Conservation (phyloP, 2,329 filamentous ascomycete genomes). For the Hymenoscyphus occultus region DNA sequence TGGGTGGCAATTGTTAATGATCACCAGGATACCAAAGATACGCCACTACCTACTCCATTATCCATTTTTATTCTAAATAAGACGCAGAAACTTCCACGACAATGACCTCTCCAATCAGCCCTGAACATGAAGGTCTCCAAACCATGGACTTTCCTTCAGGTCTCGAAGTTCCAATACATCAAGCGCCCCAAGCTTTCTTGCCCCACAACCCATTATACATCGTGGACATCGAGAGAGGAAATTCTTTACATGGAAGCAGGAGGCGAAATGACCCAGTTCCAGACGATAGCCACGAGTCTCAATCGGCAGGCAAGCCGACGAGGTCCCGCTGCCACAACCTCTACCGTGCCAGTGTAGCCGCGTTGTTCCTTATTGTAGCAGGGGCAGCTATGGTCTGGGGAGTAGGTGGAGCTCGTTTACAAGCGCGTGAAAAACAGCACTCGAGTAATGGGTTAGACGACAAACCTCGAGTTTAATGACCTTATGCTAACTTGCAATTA, state of each 20-base stretch:
- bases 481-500: neutral
- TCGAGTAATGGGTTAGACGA: neutral
- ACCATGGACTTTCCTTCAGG: neutral
- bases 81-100: neutral
- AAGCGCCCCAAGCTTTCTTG: neutral
- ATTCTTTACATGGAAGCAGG: neutral
- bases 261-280: neutral
- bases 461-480: neutral
- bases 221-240: neutral
- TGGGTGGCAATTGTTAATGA: neutral
- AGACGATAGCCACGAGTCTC: neutral
- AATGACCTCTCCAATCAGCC: neutral
- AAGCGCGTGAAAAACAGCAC: neutral
- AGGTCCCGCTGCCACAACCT: neutral
- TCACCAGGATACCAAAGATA: neutral
- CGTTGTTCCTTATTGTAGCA: conserved; percentile 1
- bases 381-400: neutral
- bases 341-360: neutral
- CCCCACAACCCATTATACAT: neutral
- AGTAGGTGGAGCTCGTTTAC: neutral
- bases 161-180: neutral
- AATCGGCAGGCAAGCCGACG: neutral
- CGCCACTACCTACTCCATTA: neutral
- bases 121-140: neutral
- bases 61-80: neutral